Conservation (phyloP, 306 rosid species). For the Quercus wislizeni region DNA sequence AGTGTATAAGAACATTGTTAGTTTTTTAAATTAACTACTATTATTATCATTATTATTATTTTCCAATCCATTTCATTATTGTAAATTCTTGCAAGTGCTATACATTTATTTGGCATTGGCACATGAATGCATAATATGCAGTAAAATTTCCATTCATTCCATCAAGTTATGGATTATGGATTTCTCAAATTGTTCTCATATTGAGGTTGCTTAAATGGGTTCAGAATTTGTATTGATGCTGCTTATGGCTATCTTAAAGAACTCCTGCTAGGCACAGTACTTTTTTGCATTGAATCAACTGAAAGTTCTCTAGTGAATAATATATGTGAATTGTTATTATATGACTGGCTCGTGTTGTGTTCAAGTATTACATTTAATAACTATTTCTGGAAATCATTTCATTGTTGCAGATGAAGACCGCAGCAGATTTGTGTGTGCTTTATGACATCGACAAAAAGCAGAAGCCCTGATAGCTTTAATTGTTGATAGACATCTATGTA, state of each 20-base stretch:
- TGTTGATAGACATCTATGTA: neutral
- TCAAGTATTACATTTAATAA: neutral
- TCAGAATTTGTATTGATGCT: neutral
- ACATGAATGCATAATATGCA: neutral
- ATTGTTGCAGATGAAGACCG: constrained; percentile 78
- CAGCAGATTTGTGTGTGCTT: constrained; percentile 73
- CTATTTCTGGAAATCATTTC: neutral
- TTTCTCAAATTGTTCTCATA: neutral
- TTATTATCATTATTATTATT: too few relatives aligned
- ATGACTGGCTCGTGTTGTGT: neutral
- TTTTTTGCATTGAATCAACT: neutral
- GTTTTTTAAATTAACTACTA: neutral
- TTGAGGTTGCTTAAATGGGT: neutral
- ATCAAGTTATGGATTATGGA: neutral
- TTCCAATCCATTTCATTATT: neutral
- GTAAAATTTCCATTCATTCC: neutral
- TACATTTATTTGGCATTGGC: neutral
- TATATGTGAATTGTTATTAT: neutral
- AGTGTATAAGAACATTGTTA: neutral
- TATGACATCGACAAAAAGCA: constrained; percentile 66
- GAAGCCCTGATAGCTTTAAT: constrained; percentile 40
- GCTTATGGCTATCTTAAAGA: too few relatives aligned
- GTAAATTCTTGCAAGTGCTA: neutral
- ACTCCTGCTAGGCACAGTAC: neutral
- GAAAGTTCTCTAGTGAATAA: too few relatives aligned